A percentile compares a stretch with the other conserved stretches of the same genome.
Evolutionary conservation across 495 filamentous ascomycete species (phyloP).

Genomic region (Hyaloscypha finlandica): DNA sequence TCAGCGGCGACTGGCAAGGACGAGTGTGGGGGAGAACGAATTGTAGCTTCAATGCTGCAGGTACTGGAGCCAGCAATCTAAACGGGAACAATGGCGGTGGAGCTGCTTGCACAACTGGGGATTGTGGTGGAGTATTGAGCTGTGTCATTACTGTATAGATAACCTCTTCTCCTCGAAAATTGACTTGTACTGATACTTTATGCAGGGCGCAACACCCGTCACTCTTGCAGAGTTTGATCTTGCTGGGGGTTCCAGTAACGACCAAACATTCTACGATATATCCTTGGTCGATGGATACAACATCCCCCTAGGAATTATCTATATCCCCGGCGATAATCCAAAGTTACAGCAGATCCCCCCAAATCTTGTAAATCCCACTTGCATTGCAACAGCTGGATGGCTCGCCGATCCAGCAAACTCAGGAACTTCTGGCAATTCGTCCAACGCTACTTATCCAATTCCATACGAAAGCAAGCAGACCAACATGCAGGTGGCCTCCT

Average conservation of each 20-base stretch:
- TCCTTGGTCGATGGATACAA: slow-evolving; percentile 87
- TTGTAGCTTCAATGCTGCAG: slow-evolving; percentile 67
- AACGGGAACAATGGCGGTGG: slow-evolving; percentile 44
- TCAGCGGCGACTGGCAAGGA: slow-evolving; percentile 73
- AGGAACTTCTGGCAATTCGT: slow-evolving; percentile 39
- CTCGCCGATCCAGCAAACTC: slow-evolving; percentile 43
- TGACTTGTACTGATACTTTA: slow-evolving; percentile 24
- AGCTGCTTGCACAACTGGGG: slow-evolving; percentile 68
- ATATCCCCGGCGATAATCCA: slow-evolving; percentile 54
- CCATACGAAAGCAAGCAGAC: slow-evolving; percentile 59
- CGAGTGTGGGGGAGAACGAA: slow-evolving; percentile 82
- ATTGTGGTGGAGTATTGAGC: slow-evolving; percentile 67
- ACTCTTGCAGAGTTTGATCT: slow-evolving; percentile 79
- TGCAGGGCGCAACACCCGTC: slow-evolving; percentile 62
- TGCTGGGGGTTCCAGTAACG: slow-evolving; percentile 52
- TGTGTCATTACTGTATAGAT: slow-evolving; percentile 64
- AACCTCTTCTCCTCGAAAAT: neutral
- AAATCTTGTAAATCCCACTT: slow-evolving; percentile 72
- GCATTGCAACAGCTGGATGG: slow-evolving; percentile 64
- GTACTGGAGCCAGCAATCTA: slow-evolving; percentile 47
- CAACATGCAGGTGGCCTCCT: slow-evolving; percentile 51
- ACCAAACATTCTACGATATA: slow-evolving; percentile 78
- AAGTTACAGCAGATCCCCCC: slow-evolving; percentile 60
- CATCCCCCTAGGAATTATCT: slow-evolving; percentile 68
- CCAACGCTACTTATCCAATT: slow-evolving; percentile 61